Evolutionary conservation across 2,329 filamentous ascomycete genomes (phyloP), one percentile per base, ranked within the genome.

Genomic region (Fusarium hainanense): DNA sequence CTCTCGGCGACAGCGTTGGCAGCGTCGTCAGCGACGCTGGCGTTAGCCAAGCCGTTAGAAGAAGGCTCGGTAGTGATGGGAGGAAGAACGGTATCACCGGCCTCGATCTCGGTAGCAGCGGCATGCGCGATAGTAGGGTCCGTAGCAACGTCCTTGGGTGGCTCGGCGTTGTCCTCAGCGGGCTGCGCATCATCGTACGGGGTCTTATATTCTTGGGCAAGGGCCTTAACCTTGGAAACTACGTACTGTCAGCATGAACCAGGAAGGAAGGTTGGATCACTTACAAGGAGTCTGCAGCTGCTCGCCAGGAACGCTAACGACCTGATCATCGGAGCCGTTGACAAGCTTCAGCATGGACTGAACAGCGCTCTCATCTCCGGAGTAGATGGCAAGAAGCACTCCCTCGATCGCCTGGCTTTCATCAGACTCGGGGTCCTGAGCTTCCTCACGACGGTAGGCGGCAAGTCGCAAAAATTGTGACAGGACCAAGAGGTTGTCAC

Each of bases 381-480:
- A 88, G 80, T 97, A 96, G 32, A 96, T 91, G 64, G 91, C 87
- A 48, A 94, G 84, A 61, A 97, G 84, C 34, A 93, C 89, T 54
- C 92, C 92, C 81, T 97, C 93, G 63, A 96, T 89, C 37, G 92
- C 93, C 80, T 90, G 89, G 80, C 90, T 93, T 82, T 95, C 92
- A 60, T 94, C 92, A 7, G 86, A 79, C 42, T 84, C 81, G 49
- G 87, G 85, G 72, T 92, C 87, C 57, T 84, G 87, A 69, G 92
- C 92, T 76, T 93, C 90, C 21, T 88, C 85, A 73, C 92, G 88
- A 71, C 93, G 89, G 73, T 92, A 90, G 61, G 93, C 93, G 63
- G 93, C 93, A 40, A 94, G 87, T 71, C 92, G 89, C 69, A 96
- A 83, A 83, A 96, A 97, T 77, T 93, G 91, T 7, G 92, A 93